Percentiles rank a stretch among this genome's conserved stretches.
Conservation (phyloP, 805 yeast genomes). For the Kuraishia capsulata region DNA sequence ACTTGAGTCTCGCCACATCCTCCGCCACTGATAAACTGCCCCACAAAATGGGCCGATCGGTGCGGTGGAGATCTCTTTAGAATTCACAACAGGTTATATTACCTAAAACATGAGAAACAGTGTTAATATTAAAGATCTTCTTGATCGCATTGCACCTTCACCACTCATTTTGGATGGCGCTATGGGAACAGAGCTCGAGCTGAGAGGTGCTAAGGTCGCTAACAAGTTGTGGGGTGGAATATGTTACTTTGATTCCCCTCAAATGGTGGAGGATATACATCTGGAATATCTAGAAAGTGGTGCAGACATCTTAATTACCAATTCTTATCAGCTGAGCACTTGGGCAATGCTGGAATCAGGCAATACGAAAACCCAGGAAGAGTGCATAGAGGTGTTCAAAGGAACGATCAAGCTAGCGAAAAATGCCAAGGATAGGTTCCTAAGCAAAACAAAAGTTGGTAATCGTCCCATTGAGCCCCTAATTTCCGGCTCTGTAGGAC, state of each 20-base stretch:
- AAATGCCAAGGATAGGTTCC: slow-evolving; percentile 10
- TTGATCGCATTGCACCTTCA: background rate
- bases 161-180: slow-evolving; percentile 52
- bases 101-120: background rate
- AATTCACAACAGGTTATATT: no score
- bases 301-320: slow-evolving; percentile 43
- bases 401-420: slow-evolving; percentile 15
- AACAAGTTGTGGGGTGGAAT: slow-evolving; percentile 56
- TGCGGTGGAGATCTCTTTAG: no score
- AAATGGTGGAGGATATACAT: slow-evolving; percentile 37
- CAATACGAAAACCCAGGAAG: background rate
- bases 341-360: slow-evolving; percentile 24
- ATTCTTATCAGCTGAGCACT: slow-evolving; percentile 53
- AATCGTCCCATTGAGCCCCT: slow-evolving; percentile 4
- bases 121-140: background rate
- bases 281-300: slow-evolving; percentile 42
- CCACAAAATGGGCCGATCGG: no score
- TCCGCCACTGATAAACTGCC: no score
- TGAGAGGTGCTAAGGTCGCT: slow-evolving; percentile 31
- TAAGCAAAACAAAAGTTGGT: slow-evolving; percentile 2
- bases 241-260: slow-evolving; percentile 35
- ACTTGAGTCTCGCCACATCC: no score
- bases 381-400: slow-evolving; percentile 7
- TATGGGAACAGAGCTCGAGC: slow-evolving; percentile 54
- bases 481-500: slow-evolving; percentile 64